Evolutionary conservation across 2,329 filamentous ascomycete species (phyloP), one percentile per base, ranked within the genome.

Genomic region (Penicillium sp.): DNA sequence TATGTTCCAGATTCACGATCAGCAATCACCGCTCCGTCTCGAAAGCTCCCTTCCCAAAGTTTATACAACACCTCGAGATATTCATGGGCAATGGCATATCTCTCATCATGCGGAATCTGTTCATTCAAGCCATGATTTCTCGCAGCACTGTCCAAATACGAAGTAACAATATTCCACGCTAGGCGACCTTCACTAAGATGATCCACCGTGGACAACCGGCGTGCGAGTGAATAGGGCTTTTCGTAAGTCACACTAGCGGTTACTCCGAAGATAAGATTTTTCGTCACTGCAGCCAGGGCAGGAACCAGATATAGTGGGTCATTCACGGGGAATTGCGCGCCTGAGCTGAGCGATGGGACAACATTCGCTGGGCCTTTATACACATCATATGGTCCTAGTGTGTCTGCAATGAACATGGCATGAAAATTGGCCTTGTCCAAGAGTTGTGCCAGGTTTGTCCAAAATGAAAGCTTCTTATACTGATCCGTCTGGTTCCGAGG

Each of bases 191-290:
- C 69, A 44, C 75, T 80, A 4, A 84, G 66, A 53, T 83, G 81
- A 51, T 83, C 81, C 2, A 84, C 70, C 0, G 79, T 81, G 1
- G 81, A 81, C 48, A 84, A 81, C 2, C 80, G 78, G 2, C 81
- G 73, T 0, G 81, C 81, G 8, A 83, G 74, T 43, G 82, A 80
- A 45, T 82, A 83, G 3, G 81, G 80, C 48, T 80, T 73, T 18
- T 84, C 81, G 48, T 82, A 83, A 0, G 81, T 84, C 0, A 80
- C 82, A 0, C 78, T 81, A 0, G 81, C 81, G 0, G 81, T 84
- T 1, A 81, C 78, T 0, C 79, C 81, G 3, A 84, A 79, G 0
- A 78, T 72, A 49, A 82, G 68, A 18, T 72, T 75, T 56, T 78
- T 73, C 0, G 79, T 79, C 1, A 72, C 75, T 3, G 77, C 71